These are phyloP conservation scores for Colletotrichum liaoningense DNA, from an alignment of 2,329 filamentous ascomycete genomes.

Conservation along the genomic window DNA sequence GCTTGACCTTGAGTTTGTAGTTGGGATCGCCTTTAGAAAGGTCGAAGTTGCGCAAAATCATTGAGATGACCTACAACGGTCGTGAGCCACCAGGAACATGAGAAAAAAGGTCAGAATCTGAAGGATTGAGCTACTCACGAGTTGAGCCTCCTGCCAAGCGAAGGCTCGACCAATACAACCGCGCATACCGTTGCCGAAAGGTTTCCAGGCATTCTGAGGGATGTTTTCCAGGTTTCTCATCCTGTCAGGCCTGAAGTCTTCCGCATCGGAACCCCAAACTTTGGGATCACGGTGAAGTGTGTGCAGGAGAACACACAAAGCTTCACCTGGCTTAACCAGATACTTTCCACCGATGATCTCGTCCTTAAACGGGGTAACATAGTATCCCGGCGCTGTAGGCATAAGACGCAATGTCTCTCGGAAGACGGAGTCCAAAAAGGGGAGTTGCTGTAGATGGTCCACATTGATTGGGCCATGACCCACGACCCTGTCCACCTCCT, in stretches of 20 bases:
- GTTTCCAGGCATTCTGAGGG: slow-evolving; percentile 55
- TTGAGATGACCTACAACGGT: no score
- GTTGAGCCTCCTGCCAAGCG: slow-evolving; percentile 63
- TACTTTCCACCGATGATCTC: slow-evolving; percentile 65
- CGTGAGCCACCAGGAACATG: slow-evolving; percentile 65
- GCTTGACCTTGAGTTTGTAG: no score
- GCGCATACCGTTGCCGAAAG: slow-evolving; percentile 64
- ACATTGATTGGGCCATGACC: slow-evolving; percentile 66
- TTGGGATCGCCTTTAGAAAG: no score
- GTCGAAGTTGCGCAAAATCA: slow-evolving; percentile 43
- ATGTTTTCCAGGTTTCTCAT: slow-evolving; percentile 66
- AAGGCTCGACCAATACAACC: slow-evolving; percentile 65
- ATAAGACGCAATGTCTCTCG: slow-evolving; percentile 60
- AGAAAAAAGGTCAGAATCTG: slow-evolving; percentile 75
- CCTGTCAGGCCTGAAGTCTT: slow-evolving; percentile 69
- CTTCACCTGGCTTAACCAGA: slow-evolving; percentile 54
- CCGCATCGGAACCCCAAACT: slow-evolving; percentile 67
- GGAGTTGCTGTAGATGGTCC: slow-evolving; percentile 69
- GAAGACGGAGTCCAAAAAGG: slow-evolving; percentile 72
- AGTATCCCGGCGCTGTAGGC: slow-evolving; percentile 40
- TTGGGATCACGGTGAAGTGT: slow-evolving; percentile 64
- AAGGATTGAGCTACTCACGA: slow-evolving; percentile 64
- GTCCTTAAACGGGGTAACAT: slow-evolving; percentile 48
- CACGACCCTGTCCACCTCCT: slow-evolving; percentile 75
- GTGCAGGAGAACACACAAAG: slow-evolving; percentile 55